Conservation (phyloP, 371 early-diverging fungal genomes). For the Smittium culicis region DNA sequence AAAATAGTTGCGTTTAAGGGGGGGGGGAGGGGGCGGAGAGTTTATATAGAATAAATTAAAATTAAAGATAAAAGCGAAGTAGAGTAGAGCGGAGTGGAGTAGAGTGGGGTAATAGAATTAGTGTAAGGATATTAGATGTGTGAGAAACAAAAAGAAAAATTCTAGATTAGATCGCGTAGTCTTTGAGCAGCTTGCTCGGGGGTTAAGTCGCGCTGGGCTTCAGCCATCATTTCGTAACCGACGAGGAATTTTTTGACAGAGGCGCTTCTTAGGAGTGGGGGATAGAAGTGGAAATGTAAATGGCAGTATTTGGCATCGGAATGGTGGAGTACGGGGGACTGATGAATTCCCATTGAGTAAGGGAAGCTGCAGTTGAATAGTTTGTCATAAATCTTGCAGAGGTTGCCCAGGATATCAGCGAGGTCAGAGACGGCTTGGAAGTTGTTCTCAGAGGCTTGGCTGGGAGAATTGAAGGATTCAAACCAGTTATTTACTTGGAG, state of each 20-base stretch:
- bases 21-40: too few species aligned
- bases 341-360: constrained; percentile 89
- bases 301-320: constrained; percentile 40
- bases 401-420: constrained; percentile 53
- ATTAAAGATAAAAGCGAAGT: too few species aligned
- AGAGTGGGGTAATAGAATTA: too few species aligned
- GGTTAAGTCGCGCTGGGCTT: constrained; percentile 86
- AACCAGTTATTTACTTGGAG: neutral
- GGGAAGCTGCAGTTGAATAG: constrained; percentile 84
- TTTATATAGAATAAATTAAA: too few species aligned
- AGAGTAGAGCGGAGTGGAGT: too few species aligned
- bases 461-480: neutral
- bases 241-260: constrained; percentile 88
- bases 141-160: too few species aligned
- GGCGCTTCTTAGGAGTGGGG: constrained; percentile 75
- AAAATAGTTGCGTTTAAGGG: too few species aligned
- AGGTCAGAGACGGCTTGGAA: constrained; percentile 32
- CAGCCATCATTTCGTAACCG: constrained; percentile 89
- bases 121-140: too few species aligned
- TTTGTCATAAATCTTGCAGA: constrained; percentile 80
- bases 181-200: constrained; percentile 74
- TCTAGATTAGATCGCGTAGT: constrained; percentile 22
- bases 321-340: constrained; percentile 44
- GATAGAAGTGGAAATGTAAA: constrained; percentile 88
- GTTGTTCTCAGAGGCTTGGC: neutral